Conservation (phyloP, 1,284 basidiomycete species). For the Wallemia mellicola region DNA sequence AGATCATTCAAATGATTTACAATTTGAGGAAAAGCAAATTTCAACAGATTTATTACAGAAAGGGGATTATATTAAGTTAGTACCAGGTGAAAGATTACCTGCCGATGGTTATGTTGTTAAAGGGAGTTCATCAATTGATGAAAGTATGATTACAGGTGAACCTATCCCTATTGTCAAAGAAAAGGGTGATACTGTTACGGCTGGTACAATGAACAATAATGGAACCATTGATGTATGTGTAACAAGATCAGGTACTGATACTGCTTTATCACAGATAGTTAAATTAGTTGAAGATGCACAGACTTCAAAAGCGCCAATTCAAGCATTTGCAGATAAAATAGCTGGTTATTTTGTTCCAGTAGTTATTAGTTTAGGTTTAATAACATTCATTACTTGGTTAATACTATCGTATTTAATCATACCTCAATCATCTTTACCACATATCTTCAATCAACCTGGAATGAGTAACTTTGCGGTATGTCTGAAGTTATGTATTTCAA, state of each 20-base stretch:
- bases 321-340: slow-evolving; percentile 78
- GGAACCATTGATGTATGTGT: slow-evolving; percentile 90
- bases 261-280: slow-evolving; percentile 83
- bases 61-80: slow-evolving; percentile 72
- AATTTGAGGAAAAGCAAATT: slow-evolving; percentile 45
- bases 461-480: slow-evolving; percentile 68
- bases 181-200: slow-evolving; percentile 55
- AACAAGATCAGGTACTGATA: slow-evolving; percentile 81
- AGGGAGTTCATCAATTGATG: slow-evolving; percentile 69
- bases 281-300: slow-evolving; percentile 92
- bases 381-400: slow-evolving; percentile 71
- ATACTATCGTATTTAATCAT: slow-evolving; percentile 32
- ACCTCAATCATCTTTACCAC: slow-evolving; percentile 31
- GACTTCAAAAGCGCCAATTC: slow-evolving; percentile 90
- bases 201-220: slow-evolving; percentile 83
- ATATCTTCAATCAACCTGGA: slow-evolving; percentile 54
- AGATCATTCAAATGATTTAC: slow-evolving; percentile 38
- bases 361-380: slow-evolving; percentile 47
- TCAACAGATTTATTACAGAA: slow-evolving; percentile 83
- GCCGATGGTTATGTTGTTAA: slow-evolving; percentile 72
- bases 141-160: slow-evolving; percentile 92
- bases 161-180: slow-evolving; percentile 67
- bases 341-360: slow-evolving; percentile 86
- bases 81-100: slow-evolving; percentile 86
- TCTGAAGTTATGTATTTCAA: slow-evolving; percentile 88